A percentile compares a stretch with the other conserved stretches of the same genome.
Evolutionary conservation across 495 filamentous ascomycete genomes (phyloP).

Genomic region (Pyrenula massariospora): DNA sequence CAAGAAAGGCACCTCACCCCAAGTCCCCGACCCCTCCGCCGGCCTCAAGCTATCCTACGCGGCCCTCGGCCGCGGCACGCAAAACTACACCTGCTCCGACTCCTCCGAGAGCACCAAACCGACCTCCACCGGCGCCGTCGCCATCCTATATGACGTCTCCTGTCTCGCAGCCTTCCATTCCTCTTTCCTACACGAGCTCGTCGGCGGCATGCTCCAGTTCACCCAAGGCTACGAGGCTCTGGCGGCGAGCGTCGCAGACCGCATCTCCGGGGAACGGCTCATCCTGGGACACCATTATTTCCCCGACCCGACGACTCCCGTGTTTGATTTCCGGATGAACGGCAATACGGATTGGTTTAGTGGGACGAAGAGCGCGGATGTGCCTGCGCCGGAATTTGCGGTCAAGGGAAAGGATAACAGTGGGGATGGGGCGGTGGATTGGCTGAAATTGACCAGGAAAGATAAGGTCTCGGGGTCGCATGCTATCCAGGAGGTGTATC

Average conservation of each 20-base stretch:
- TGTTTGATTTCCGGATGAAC: constrained; percentile 59
- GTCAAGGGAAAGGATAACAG: constrained; percentile 35
- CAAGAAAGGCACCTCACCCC: constrained; percentile 9
- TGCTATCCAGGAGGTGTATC: constrained; percentile 38
- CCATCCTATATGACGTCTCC: constrained; percentile 77
- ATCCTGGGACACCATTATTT: constrained; percentile 75
- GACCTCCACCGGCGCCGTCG: constrained; percentile 59
- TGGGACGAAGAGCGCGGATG: constrained; percentile 44
- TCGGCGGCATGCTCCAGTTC: constrained; percentile 33
- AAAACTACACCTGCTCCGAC: constrained; percentile 82
- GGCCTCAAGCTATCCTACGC: constrained; percentile 45
- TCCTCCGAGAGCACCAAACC: constrained; percentile 45
- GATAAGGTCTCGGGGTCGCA: constrained; percentile 3
- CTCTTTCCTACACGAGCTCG: constrained; percentile 43
- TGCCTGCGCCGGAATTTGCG: constrained; percentile 47
- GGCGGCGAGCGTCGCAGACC: constrained; percentile 7
- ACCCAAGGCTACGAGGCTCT: constrained; percentile 11
- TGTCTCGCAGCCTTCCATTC: constrained; percentile 62
- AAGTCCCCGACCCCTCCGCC: constrained; percentile 32
- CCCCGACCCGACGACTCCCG: constrained; percentile 49
- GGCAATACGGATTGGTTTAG: constrained; percentile 45
- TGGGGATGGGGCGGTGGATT: constrained; percentile 54
- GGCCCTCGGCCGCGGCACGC: constrained; percentile 56
- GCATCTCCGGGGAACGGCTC: background rate
- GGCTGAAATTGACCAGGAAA: constrained; percentile 42